Evolutionary conservation across 192 early-diverging fungal species (phyloP).

Genomic region (Rhizophagus clarus): DNA sequence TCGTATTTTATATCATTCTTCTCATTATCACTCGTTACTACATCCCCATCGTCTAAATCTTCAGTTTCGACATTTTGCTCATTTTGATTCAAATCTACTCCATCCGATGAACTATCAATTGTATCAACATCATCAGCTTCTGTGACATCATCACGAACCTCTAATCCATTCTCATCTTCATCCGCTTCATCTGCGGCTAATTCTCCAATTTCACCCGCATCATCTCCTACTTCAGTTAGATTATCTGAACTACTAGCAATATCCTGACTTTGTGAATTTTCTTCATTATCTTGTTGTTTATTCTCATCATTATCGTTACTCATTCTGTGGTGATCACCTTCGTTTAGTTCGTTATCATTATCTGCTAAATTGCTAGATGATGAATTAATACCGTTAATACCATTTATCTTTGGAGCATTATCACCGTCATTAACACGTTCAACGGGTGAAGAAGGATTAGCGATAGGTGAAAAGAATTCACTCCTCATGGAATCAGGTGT

Average conservation of each 20-base stretch:
- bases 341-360: background rate
- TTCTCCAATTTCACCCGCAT: background rate
- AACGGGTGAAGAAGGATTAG: background rate
- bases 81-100: background rate
- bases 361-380: background rate
- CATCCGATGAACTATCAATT: background rate
- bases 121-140: background rate
- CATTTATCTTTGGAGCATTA: background rate
- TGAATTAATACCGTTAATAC: background rate
- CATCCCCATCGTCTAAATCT: background rate
- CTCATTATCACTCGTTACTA: background rate
- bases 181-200: background rate
- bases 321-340: background rate
- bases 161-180: background rate
- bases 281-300: background rate
- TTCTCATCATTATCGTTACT: background rate
- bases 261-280: background rate
- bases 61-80: background rate
- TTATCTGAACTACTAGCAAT: background rate
- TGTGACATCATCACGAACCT: background rate
- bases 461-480: conserved; percentile 1
- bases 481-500: conserved; percentile 13
- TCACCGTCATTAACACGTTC: background rate
- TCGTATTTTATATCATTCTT: background rate
- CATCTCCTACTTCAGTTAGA: background rate